Percentiles rank a stretch among this genome's conserved stretches.
Evolutionary conservation across 1,139 yeast species (phyloP).

Genomic region (Geotrichum australiense): DNA sequence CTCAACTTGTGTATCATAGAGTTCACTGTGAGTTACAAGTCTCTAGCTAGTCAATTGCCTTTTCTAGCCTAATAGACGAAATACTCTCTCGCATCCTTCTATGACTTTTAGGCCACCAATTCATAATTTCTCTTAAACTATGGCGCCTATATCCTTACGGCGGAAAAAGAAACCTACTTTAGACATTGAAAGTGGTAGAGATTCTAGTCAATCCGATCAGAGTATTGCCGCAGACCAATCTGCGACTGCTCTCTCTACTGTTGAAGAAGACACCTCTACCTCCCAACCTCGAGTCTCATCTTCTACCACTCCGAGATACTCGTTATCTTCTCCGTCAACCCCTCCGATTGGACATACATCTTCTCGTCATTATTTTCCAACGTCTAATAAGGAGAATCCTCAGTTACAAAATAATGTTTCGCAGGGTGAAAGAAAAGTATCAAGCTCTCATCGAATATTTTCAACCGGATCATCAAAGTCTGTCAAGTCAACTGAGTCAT

Average conservation of each 20-base stretch:
- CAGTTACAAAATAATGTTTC: too few species aligned
- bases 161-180: slow-evolving; percentile 1
- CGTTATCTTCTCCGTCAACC: too few species aligned
- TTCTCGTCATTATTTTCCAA: neutral
- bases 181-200: neutral
- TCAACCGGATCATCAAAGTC: neutral
- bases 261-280: neutral
- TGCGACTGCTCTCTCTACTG: neutral
- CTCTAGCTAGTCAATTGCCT: too few species aligned
- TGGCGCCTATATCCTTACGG: slow-evolving; percentile 1
- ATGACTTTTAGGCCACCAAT: too few species aligned
- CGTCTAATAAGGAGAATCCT: too few species aligned
- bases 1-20: too few species aligned
- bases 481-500: neutral
- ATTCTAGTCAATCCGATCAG: too few species aligned
- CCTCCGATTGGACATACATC: too few species aligned
- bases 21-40: too few species aligned
- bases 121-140: too few species aligned
- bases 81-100: too few species aligned
- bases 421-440: neutral
- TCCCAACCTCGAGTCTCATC: neutral
- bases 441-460: slow-evolving; percentile 2
- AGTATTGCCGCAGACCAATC: neutral
- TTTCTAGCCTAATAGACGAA: too few species aligned
- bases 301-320: neutral